Evolutionary conservation across 1,284 basidiomycete species (phyloP).

Genomic region (Apiotrichum veenhuisii): DNA sequence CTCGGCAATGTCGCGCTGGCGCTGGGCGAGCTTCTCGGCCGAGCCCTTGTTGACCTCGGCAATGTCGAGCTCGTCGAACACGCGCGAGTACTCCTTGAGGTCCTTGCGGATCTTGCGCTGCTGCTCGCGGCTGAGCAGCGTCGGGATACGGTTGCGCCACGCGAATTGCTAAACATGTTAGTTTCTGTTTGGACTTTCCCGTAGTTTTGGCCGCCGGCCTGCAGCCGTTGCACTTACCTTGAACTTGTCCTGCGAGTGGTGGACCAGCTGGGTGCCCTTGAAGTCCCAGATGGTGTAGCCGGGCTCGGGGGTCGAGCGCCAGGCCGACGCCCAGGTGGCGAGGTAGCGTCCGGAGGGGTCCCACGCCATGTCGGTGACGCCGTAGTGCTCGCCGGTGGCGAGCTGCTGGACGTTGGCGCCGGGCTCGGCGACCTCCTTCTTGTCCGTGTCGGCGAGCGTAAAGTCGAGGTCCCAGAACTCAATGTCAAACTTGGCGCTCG

Average conservation of each 20-base stretch:
- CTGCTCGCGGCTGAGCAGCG: conserved; percentile 81
- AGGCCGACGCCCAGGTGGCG: conserved; percentile 88
- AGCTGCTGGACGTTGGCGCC: conserved; percentile 83
- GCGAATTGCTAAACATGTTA: conserved; percentile 64
- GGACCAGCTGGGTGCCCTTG: conserved; percentile 85
- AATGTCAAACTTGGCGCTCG: conserved; percentile 90
- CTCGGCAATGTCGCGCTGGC: conserved; percentile 90
- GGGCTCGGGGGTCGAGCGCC: conserved; percentile 93
- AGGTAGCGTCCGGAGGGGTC: conserved; percentile 94
- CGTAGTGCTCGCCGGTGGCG: conserved; percentile 87
- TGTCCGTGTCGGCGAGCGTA: conserved; percentile 64
- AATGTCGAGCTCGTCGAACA: conserved; percentile 95
- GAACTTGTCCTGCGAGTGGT: conserved; percentile 87
- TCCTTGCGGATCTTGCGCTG: conserved; percentile 82
- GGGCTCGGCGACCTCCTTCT: conserved; percentile 63
- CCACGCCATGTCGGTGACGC: conserved; percentile 97
- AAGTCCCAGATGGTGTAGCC: conserved; percentile 98
- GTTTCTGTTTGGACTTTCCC: too few relatives aligned
- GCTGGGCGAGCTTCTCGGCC: conserved; percentile 84
- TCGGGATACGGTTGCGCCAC: conserved; percentile 91
- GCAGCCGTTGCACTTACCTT: conserved; percentile 56
- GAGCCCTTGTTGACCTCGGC: conserved; percentile 91
- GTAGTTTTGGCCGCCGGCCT: too few relatives aligned
- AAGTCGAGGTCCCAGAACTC: conserved; percentile 99
- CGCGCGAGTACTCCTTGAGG: conserved; percentile 83